Evolutionary conservation across 495 filamentous ascomycete species (phyloP).

Genomic region (Acidiella bohemica): DNA sequence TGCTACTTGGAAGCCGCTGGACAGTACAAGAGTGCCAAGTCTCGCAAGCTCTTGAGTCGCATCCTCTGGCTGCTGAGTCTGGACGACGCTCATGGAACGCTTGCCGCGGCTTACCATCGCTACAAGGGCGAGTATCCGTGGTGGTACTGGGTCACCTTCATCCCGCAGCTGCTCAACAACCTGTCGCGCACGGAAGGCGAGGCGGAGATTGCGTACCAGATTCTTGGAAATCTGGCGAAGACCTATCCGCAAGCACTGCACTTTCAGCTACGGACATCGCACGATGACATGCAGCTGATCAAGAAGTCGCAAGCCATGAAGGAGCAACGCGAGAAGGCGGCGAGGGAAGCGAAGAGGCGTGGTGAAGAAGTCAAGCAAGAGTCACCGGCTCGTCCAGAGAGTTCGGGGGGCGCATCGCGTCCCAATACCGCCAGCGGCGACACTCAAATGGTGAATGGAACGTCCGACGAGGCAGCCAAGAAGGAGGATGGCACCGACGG

Average conservation of each 20-base stretch:
- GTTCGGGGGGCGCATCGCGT: slow-evolving; percentile 19
- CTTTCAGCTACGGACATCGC: slow-evolving; percentile 80
- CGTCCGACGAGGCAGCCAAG: slow-evolving; percentile 24
- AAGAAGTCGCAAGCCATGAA: slow-evolving; percentile 78
- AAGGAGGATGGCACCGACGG: slow-evolving; percentile 27
- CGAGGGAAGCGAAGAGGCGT: slow-evolving; percentile 27
- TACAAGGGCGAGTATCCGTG: slow-evolving; percentile 92
- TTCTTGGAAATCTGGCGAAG: slow-evolving; percentile 89
- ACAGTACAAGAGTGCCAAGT: slow-evolving; percentile 91
- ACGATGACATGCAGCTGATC: slow-evolving; percentile 88
- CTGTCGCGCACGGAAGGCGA: slow-evolving; percentile 63
- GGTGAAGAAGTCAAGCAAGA: slow-evolving; percentile 35
- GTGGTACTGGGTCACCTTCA: slow-evolving; percentile 99
- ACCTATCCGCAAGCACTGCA: slow-evolving; percentile 85
- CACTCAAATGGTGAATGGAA: slow-evolving; percentile 10
- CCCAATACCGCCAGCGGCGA: slow-evolving; percentile 26
- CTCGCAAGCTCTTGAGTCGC: slow-evolving; percentile 84
- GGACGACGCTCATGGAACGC: slow-evolving; percentile 69
- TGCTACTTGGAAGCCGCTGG: slow-evolving; percentile 94
- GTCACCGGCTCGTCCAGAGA: slow-evolving; percentile 29
- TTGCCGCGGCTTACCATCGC: slow-evolving; percentile 71
- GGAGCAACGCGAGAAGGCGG: slow-evolving; percentile 47
- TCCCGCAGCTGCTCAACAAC: slow-evolving; percentile 85
- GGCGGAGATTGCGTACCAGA: slow-evolving; percentile 64
- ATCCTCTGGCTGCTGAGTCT: slow-evolving; percentile 94